Conservation (phyloP, 768 basidiomycete species). For the Amanita muscaria region DNA sequence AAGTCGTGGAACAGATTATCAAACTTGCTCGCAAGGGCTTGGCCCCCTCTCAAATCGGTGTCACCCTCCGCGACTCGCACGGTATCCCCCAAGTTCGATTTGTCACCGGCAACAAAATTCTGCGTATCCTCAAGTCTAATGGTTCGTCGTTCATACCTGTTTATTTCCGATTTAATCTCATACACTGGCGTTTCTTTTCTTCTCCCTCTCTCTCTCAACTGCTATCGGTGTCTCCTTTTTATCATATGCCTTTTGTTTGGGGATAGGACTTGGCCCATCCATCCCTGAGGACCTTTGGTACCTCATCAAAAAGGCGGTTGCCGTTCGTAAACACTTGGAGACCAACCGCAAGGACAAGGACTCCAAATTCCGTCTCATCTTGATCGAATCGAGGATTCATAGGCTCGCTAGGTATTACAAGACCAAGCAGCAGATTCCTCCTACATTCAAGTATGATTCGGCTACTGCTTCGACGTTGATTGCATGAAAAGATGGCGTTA, state of each 20-base stretch:
- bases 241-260: constrained; percentile 41
- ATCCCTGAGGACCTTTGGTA: constrained; percentile 99
- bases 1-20: constrained; percentile 92
- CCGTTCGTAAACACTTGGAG: constrained; percentile 98
- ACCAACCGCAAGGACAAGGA: constrained; percentile 99
- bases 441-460: constrained; percentile 98
- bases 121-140: constrained; percentile 92
- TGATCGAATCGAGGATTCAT: constrained; percentile 99
- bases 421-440: constrained; percentile 94
- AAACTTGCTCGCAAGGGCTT: constrained; percentile 98
- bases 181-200: constrained; percentile 16
- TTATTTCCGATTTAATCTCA: constrained; percentile 15
- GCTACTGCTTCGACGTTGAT: constrained; percentile 89
- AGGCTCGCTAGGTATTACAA: constrained; percentile 97
- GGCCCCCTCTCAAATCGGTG: constrained; percentile 97
- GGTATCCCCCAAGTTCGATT: constrained; percentile 97
- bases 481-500: constrained; percentile 55
- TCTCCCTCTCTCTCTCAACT: constrained; percentile 11
- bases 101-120: constrained; percentile 99
- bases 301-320: constrained; percentile 99
- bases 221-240: constrained; percentile 13
- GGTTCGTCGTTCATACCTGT: constrained; percentile 43
- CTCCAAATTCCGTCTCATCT: constrained; percentile 89
- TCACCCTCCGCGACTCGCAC: constrained; percentile 94
- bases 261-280: constrained; percentile 88